A percentile compares a stretch with the other conserved stretches of the same genome.
Evolutionary conservation across 1,139 yeast species (phyloP).

Genomic region (Yamadazyma aaseri): DNA sequence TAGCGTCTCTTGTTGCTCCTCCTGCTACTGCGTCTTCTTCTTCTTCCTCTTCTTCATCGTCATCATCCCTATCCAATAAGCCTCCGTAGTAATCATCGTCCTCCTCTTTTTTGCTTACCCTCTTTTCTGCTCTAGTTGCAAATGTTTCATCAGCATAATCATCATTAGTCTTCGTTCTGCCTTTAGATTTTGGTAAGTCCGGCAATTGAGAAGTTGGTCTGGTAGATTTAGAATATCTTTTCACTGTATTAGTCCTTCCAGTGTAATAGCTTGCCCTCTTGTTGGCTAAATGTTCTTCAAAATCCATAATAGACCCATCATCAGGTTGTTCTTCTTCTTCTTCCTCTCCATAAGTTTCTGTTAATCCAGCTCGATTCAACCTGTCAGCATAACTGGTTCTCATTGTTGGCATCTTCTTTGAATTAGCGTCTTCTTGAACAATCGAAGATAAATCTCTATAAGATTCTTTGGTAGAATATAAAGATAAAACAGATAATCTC

Average conservation of each 20-base stretch:
- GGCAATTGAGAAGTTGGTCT: constrained; percentile 38
- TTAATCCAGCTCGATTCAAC: constrained; percentile 36
- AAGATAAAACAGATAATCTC: constrained; percentile 65
- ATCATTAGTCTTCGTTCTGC: constrained; percentile 13
- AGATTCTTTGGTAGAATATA: constrained; percentile 67
- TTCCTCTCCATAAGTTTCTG: constrained; percentile 29
- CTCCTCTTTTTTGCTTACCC: constrained; percentile 17
- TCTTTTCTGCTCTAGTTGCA: constrained; percentile 31
- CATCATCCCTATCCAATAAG: constrained; percentile 16
- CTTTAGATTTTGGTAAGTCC: constrained; percentile 23
- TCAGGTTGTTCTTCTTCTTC: constrained; percentile 33
- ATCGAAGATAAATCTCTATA: constrained; percentile 60
- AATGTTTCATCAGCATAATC: constrained; percentile 43
- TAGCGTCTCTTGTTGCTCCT: too few species aligned
- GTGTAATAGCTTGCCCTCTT: constrained; percentile 40
- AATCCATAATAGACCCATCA: constrained; percentile 41
- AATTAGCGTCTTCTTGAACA: constrained; percentile 36
- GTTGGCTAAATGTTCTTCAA: constrained; percentile 42
- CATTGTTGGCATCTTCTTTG: constrained; percentile 29
- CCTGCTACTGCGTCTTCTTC: constrained; percentile 20
- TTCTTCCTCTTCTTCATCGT: constrained; percentile 18
- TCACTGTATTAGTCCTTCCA: constrained; percentile 24
- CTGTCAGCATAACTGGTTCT: constrained; percentile 48
- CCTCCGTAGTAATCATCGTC: constrained; percentile 21
- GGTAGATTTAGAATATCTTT: constrained; percentile 19